These are phyloP conservation scores for Colletotrichum sp. DNA, from an alignment of 2,329 filamentous ascomycete species.

Conservation along the genomic window DNA sequence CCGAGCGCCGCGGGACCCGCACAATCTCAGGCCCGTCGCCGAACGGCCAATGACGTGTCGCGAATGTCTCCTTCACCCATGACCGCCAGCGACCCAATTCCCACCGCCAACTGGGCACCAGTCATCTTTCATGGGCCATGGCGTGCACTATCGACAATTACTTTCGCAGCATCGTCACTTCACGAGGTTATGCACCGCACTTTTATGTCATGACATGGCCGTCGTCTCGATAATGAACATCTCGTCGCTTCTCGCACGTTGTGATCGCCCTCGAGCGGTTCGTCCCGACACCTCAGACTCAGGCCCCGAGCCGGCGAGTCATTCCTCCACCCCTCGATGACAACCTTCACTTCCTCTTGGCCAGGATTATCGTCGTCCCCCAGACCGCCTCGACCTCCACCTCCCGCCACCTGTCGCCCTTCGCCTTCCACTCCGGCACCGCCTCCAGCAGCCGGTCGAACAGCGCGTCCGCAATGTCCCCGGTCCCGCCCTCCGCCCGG, in stretches of 20 bases:
- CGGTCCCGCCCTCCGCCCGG: constrained; percentile 57
- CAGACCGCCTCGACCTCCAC: constrained; percentile 63
- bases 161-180: background rate
- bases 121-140: background rate
- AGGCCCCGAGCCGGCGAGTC: background rate
- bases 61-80: background rate
- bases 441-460: constrained; percentile 61
- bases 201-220: background rate
- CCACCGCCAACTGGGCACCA: background rate
- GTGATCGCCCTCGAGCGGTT: background rate
- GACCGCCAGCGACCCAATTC: background rate
- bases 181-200: background rate
- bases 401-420: constrained; percentile 56
- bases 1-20: background rate
- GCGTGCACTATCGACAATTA: background rate
- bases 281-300: background rate
- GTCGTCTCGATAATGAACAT: background rate
- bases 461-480: constrained; percentile 67
- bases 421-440: constrained; percentile 57
- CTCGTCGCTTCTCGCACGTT: background rate
- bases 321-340: background rate
- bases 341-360: constrained; percentile 42
- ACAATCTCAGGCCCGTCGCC: background rate
- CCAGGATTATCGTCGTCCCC: constrained; percentile 65
- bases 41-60: background rate